Conservation (phyloP, 805 yeast genomes). For the Blastobotrys mokoenaii region DNA sequence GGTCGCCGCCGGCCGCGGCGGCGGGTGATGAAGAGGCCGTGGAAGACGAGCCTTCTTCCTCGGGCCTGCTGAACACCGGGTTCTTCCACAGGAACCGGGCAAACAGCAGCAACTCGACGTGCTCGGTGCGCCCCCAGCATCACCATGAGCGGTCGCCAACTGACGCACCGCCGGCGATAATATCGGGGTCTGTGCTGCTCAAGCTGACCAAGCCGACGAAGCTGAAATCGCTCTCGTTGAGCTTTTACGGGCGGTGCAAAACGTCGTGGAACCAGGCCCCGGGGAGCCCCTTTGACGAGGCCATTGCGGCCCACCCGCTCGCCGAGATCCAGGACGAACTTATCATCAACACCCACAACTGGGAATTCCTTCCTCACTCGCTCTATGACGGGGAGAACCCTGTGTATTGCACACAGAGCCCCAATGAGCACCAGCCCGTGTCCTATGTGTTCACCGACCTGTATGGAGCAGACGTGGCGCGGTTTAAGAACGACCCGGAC, state of each 20-base stretch:
- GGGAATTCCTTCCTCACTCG: conserved; percentile 27
- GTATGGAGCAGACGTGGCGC: conserved; percentile 28
- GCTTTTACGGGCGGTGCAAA: conserved; percentile 57
- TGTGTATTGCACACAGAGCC: conserved; percentile 4
- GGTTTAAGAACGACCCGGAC: conserved; percentile 11
- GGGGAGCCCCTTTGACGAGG: conserved; percentile 14
- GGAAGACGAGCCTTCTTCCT: too few relatives aligned
- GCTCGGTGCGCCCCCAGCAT: not conserved
- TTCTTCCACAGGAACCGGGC: conserved; percentile 4
- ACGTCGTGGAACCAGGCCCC: conserved; percentile 80
- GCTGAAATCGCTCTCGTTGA: conserved; percentile 55
- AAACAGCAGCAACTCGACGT: not conserved
- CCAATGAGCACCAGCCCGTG: conserved; percentile 16
- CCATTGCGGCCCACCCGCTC: conserved; percentile 17
- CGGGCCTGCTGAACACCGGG: not conserved
- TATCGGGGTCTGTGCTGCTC: conserved; percentile 70
- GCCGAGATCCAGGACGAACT: conserved; percentile 27
- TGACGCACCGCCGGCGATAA: conserved; percentile 35
- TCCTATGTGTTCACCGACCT: conserved; percentile 24
- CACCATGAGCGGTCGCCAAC: conserved; percentile 3
- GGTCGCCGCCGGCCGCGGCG: not conserved
- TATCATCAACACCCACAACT: conserved; percentile 25
- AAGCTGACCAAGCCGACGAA: conserved; percentile 66
- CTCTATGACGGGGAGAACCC: conserved; percentile 5
- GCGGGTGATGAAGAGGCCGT: not conserved